A percentile compares a stretch with the other conserved stretches of the same genome.
Conservation (phyloP, 306 rosid genomes). For the Vicia faba region DNA sequence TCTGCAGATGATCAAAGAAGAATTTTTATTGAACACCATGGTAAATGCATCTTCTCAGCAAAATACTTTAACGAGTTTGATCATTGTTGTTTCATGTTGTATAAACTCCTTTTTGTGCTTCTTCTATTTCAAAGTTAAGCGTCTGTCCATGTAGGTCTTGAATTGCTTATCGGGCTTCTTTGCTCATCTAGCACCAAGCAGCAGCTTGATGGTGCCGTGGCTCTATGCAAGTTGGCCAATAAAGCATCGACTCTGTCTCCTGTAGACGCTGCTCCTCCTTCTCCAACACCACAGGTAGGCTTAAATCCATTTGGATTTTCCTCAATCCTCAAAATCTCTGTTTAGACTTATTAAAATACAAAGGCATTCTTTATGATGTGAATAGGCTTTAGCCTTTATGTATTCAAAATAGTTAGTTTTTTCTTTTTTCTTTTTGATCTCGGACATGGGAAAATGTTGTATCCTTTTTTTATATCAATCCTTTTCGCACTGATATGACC, state of each 20-base stretch:
- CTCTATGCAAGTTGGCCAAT: slow-evolving; percentile 82
- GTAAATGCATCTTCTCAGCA: slow-evolving; percentile 47
- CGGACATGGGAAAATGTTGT: not conserved
- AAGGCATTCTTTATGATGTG: slow-evolving; percentile 19
- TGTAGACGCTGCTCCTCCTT: slow-evolving; percentile 92
- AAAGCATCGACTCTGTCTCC: slow-evolving; percentile 80
- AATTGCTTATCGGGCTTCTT: slow-evolving; percentile 88
- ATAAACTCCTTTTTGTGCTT: slow-evolving; percentile 28
- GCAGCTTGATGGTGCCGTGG: slow-evolving; percentile 95
- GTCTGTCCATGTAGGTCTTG: slow-evolving; percentile 67
- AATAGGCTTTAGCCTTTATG: slow-evolving; percentile 1
- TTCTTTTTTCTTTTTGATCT: slow-evolving; percentile 1
- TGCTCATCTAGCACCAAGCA: slow-evolving; percentile 67
- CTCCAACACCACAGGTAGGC: slow-evolving; percentile 94
- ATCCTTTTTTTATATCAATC: not conserved
- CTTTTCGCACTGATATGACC: slow-evolving; percentile 20
- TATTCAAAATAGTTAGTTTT: not conserved
- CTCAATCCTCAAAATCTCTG: slow-evolving; percentile 19
- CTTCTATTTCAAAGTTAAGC: slow-evolving; percentile 33
- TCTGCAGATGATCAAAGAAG: slow-evolving; percentile 77
- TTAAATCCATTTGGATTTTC: slow-evolving; percentile 24
- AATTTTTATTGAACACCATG: slow-evolving; percentile 77
- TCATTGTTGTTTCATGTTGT: slow-evolving; percentile 31
- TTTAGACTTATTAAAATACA: not conserved
- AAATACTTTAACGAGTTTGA: slow-evolving; percentile 20